These are phyloP conservation scores for Leccinum pachyderme DNA, from an alignment of 1,284 basidiomycete species.

Conservation along the genomic window DNA sequence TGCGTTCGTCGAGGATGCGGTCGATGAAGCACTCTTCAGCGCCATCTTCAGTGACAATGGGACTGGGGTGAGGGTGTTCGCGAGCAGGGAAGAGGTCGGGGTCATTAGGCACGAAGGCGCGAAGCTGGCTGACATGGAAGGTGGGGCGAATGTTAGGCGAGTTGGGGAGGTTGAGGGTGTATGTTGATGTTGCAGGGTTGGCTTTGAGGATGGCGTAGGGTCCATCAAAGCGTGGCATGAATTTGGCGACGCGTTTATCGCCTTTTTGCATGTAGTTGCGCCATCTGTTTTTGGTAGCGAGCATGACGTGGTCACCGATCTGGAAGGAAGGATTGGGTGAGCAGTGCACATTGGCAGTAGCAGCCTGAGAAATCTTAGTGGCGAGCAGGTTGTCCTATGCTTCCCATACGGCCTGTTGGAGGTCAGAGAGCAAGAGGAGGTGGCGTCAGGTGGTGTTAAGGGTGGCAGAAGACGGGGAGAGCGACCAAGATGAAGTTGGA, in stretches of 20 bases:
- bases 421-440: not conserved
- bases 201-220: no score
- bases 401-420: not conserved
- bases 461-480: not conserved
- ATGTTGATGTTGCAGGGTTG: not conserved
- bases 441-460: not conserved
- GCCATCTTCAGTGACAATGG: not conserved
- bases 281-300: no score
- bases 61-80: not conserved
- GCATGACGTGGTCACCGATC: no score
- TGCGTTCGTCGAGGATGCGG: not conserved
- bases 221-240: not conserved
- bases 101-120: no score
- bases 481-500: not conserved
- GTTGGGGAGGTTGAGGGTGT: not conserved
- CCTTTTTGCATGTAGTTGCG: no score
- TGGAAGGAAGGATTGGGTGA: no score
- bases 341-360: not conserved
- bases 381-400: not conserved
- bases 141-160: not conserved
- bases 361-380: no score
- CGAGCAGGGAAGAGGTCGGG: not conserved
- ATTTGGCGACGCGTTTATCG: not conserved
- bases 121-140: not conserved
- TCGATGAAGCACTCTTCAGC: not conserved